These are phyloP conservation scores for Thalassiosira exigua DNA, from an alignment of 352 stramenopile species.

Conservation along the genomic window DNA sequence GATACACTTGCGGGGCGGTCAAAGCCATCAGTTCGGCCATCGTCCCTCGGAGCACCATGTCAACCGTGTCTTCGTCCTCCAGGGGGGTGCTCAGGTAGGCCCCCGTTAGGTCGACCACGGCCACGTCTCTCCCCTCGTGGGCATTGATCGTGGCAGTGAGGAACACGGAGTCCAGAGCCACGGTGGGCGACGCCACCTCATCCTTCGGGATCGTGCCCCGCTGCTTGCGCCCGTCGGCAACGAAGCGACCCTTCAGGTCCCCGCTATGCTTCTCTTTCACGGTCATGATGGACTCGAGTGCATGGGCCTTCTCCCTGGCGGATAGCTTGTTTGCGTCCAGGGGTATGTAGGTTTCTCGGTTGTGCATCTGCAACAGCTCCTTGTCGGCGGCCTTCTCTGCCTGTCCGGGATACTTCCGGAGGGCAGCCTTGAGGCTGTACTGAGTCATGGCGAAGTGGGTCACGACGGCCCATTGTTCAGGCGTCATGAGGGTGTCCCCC, in stretches of 20 bases:
- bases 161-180: slow-evolving; percentile 23
- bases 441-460: too few relatives aligned
- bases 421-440: not conserved
- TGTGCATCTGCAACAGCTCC: slow-evolving; percentile 41
- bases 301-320: slow-evolving; percentile 13
- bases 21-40: slow-evolving; percentile 38
- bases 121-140: slow-evolving; percentile 43
- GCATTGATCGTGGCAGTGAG: slow-evolving; percentile 45
- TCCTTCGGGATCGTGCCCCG: slow-evolving; percentile 29
- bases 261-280: slow-evolving; percentile 53
- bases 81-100: slow-evolving; percentile 52
- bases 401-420: not conserved
- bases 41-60: slow-evolving; percentile 32
- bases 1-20: slow-evolving; percentile 28
- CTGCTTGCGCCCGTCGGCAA: slow-evolving; percentile 55
- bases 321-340: slow-evolving; percentile 27
- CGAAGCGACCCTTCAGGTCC: slow-evolving; percentile 33
- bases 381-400: slow-evolving; percentile 25
- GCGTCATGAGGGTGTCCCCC: too few relatives aligned
- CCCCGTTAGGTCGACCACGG: slow-evolving; percentile 24
- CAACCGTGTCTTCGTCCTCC: slow-evolving; percentile 27
- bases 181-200: slow-evolving; percentile 51
- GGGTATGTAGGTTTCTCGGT: slow-evolving; percentile 19
- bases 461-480: too few relatives aligned
- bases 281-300: slow-evolving; percentile 53